Conservation (phyloP, 371 early-diverging fungal species). For the Mucor sp. region DNA sequence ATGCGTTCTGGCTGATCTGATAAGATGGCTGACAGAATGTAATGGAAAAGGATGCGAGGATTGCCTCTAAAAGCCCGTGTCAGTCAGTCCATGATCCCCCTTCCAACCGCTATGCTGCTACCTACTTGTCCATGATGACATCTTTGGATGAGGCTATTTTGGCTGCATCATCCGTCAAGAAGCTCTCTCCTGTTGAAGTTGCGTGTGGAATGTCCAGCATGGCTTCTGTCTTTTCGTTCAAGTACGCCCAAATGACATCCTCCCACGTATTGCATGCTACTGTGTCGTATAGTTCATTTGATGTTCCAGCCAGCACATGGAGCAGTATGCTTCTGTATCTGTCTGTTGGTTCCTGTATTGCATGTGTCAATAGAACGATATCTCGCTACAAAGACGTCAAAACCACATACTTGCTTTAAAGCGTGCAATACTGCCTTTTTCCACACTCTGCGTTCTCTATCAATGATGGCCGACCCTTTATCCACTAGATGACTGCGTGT, state of each 20-base stretch:
- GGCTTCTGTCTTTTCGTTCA: constrained; percentile 23
- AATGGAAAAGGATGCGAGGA: constrained; percentile 23
- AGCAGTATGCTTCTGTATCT: not conserved
- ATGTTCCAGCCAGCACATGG: constrained; percentile 1
- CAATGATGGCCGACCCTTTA: not conserved
- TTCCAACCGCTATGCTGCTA: not conserved
- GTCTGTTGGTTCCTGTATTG: not conserved
- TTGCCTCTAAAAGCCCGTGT: not conserved
- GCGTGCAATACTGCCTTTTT: constrained; percentile 4
- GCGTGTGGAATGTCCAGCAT: constrained; percentile 1
- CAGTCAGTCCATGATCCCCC: not conserved
- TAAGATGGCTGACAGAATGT: constrained; percentile 14
- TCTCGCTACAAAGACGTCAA: not conserved
- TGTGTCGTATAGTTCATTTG: constrained; percentile 3
- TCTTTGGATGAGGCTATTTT: constrained; percentile 17
- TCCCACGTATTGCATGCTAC: constrained; percentile 35
- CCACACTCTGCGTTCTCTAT: constrained; percentile 5
- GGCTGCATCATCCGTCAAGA: not conserved
- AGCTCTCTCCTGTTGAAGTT: not conserved
- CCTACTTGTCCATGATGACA: constrained; percentile 9
- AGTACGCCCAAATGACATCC: constrained; percentile 39
- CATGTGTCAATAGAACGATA: not conserved
- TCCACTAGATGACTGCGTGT: not conserved
- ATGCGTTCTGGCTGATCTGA: not conserved
- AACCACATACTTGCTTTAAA: constrained; percentile 4